These are phyloP conservation scores for Scheffersomyces coipomensis DNA, from an alignment of 805 yeast genomes.

Conservation along the genomic window DNA sequence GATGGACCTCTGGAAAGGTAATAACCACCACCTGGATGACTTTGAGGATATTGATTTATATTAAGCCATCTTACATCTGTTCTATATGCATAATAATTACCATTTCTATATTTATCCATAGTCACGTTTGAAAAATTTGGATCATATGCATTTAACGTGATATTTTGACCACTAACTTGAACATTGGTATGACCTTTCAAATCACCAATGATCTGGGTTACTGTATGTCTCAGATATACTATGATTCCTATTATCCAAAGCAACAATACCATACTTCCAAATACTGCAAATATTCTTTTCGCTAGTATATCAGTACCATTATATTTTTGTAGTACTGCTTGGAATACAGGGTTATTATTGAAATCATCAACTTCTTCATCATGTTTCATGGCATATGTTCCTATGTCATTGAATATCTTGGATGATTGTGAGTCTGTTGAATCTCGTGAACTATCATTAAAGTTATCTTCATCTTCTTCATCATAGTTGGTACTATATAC, in stretches of 20 bases:
- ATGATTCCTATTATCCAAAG: constrained; percentile 28
- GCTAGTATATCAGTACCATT: constrained; percentile 8
- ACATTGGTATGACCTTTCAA: constrained; percentile 21
- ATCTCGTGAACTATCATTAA: background rate
- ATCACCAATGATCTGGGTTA: constrained; percentile 15
- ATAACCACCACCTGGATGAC: constrained; percentile 23
- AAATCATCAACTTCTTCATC: constrained; percentile 17
- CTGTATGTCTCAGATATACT: constrained; percentile 23
- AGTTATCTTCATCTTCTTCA: no score
- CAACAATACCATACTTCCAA: constrained; percentile 3
- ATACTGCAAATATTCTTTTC: constrained; percentile 7
- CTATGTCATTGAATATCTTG: constrained; percentile 26
- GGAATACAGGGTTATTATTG: constrained; percentile 19
- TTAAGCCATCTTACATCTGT: constrained; percentile 26
- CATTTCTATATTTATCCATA: constrained; percentile 21
- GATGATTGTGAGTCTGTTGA: constrained; percentile 23
- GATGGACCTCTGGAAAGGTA: constrained; percentile 18
- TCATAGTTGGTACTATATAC: background rate
- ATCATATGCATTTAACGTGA: constrained; percentile 29
- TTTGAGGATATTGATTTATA: constrained; percentile 27
- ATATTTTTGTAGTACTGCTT: constrained; percentile 15
- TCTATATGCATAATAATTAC: constrained; percentile 15
- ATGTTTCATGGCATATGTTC: constrained; percentile 10
- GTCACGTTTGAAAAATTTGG: constrained; percentile 26
- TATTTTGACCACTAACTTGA: constrained; percentile 22